phyloP scores from a whole-genome alignment of 1,139 yeast species.

The Blastobotrys illinoisensis region DNA sequence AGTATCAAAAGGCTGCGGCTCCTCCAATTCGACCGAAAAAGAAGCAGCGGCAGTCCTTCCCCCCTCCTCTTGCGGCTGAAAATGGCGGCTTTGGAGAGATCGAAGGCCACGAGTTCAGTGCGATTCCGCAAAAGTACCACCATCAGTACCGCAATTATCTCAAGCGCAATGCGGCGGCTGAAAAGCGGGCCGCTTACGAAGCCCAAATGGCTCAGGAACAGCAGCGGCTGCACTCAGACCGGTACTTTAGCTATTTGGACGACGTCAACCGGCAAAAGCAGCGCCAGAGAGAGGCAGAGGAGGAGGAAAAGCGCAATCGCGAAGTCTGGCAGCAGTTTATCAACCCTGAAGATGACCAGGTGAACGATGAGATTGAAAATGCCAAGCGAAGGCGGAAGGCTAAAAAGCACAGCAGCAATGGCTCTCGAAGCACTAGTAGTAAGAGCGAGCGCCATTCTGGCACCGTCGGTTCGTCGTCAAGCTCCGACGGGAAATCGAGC shows the following conservation, averaged over 20 bases:
- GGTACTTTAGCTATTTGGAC: conserved; percentile 14
- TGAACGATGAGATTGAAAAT: conserved; percentile 11
- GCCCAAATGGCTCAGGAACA: not conserved
- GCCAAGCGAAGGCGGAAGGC: not conserved
- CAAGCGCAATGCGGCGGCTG: not conserved
- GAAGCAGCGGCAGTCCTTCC: too few relatives aligned
- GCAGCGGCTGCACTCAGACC: not conserved
- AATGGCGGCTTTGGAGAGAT: not conserved
- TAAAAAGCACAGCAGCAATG: not conserved
- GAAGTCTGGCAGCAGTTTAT: conserved; percentile 21
- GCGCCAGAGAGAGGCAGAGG: conserved; percentile 13
- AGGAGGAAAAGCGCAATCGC: conserved; percentile 10
- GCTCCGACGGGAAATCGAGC: not conserved
- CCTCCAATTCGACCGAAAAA: conserved; percentile 4
- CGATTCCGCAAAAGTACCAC: conserved; percentile 3
- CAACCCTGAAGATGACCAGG: conserved; percentile 20
- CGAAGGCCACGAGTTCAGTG: conserved; percentile 1
- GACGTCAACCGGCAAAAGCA: conserved; percentile 16
- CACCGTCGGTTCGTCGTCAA: not conserved
- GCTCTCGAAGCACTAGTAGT: not conserved
- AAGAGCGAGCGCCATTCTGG: not conserved
- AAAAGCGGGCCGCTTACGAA: not conserved
- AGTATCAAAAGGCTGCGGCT: conserved; percentile 10
- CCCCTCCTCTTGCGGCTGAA: not conserved
- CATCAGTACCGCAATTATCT: conserved; percentile 1